Evolutionary conservation across 257 asterid genomes (phyloP).

Genomic region (Penstemon eatonii): DNA sequence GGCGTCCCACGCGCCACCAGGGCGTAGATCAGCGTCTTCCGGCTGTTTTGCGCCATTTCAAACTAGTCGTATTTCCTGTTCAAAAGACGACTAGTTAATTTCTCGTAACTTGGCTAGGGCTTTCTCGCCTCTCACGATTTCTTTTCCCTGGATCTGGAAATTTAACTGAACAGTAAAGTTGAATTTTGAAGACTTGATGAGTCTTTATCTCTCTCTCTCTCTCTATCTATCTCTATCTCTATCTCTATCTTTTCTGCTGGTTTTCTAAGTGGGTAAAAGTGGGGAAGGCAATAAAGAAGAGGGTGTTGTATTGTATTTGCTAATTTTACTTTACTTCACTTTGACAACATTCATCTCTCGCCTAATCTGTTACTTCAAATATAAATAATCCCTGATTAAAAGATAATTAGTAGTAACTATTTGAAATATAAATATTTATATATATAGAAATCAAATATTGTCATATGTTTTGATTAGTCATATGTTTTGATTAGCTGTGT

Average conservation of each 20-base stretch:
- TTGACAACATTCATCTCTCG: background rate
- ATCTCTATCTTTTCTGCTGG: constrained; percentile 12
- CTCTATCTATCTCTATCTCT: no score
- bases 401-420: background rate
- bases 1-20: constrained; percentile 66
- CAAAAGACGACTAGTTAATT: background rate
- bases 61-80: constrained; percentile 4
- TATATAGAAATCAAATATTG: no score
- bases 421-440: no score
- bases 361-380: background rate
- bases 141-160: constrained; percentile 30
- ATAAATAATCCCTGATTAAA: background rate
- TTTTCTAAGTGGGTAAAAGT: constrained; percentile 13
- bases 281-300: constrained; percentile 5
- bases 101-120: constrained; percentile 6
- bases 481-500: no score
- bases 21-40: constrained; percentile 63
- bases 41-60: constrained; percentile 46
- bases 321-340: constrained; percentile 3
- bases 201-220: constrained; percentile 21
- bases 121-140: constrained; percentile 14
- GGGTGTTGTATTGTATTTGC: background rate
- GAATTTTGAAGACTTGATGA: constrained; percentile 7
- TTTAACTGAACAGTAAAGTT: constrained; percentile 19
- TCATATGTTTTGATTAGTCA: no score